phyloP scores from a whole-genome alignment of 2,329 filamentous ascomycete genomes.

The Diaporthe aspalathi region DNA sequence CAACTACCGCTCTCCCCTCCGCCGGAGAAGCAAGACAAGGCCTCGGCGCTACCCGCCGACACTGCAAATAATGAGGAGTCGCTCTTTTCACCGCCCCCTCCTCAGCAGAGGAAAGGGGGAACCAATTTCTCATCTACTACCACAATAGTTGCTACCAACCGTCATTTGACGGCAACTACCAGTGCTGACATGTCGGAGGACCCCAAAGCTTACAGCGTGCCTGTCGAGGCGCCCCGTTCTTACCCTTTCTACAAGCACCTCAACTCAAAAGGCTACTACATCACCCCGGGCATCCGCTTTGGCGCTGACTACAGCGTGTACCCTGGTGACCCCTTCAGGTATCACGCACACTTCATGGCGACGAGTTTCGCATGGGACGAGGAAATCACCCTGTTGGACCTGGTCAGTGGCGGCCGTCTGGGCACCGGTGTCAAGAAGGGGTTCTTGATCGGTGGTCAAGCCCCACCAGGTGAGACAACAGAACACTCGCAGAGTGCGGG shows the following conservation, averaged over 20 bases:
- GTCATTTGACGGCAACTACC: slow-evolving; percentile 57
- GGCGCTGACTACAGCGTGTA: slow-evolving; percentile 96
- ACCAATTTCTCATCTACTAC: slow-evolving; percentile 12
- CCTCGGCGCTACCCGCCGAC: neutral
- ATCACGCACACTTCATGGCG: slow-evolving; percentile 93
- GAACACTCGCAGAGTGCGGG: slow-evolving; percentile 42
- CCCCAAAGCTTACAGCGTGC: slow-evolving; percentile 29
- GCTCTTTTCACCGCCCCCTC: slow-evolving; percentile 17
- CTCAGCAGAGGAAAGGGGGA: neutral
- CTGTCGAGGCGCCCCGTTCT: slow-evolving; percentile 56
- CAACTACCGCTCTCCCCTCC: slow-evolving; percentile 1
- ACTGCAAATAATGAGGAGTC: slow-evolving; percentile 14
- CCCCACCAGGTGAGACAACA: slow-evolving; percentile 48
- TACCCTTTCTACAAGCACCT: slow-evolving; percentile 86
- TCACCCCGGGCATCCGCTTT: slow-evolving; percentile 92
- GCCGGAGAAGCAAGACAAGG: neutral
- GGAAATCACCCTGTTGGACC: slow-evolving; percentile 83
- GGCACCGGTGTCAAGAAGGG: slow-evolving; percentile 98
- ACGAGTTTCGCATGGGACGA: slow-evolving; percentile 90
- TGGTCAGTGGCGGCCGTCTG: slow-evolving; percentile 86
- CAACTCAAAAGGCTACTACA: slow-evolving; percentile 83
- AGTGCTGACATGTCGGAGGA: slow-evolving; percentile 49
- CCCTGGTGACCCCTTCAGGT: slow-evolving; percentile 92
- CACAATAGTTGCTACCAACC: slow-evolving; percentile 43
- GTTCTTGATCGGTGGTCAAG: slow-evolving; percentile 83